These are phyloP conservation scores for Cladosporium colombiae DNA, from an alignment of 2,329 filamentous ascomycete species.

Conservation along the genomic window DNA sequence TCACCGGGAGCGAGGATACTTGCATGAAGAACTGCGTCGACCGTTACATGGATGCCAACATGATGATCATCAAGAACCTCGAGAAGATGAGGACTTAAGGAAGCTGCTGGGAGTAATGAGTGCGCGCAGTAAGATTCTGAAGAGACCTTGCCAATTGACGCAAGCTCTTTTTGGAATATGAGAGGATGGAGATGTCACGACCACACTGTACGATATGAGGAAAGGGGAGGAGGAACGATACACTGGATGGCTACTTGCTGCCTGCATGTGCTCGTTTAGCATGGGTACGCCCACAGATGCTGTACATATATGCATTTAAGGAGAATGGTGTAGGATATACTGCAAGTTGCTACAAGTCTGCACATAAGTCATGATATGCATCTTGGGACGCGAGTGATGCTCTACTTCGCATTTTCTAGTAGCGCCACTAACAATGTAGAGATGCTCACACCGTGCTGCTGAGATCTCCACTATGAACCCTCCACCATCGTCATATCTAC, in stretches of 20 bases:
- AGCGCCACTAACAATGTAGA: neutral
- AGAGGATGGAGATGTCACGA: conserved; percentile 7
- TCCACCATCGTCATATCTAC: neutral
- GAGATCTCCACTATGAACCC: too few species aligned
- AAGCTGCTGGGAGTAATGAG: neutral
- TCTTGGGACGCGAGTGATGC: neutral
- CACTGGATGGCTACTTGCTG: neutral
- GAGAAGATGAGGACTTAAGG: conserved; percentile 55
- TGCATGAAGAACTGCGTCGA: conserved; percentile 94
- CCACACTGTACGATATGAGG: conserved; percentile 16
- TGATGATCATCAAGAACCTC: conserved; percentile 81
- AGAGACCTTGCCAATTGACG: neutral
- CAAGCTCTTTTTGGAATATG: neutral
- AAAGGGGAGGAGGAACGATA: neutral
- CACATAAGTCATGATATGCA: neutral
- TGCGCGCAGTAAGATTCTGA: neutral
- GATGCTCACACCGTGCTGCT: neutral
- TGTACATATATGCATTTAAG: neutral
- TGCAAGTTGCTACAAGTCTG: neutral
- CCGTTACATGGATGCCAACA: conserved; percentile 86
- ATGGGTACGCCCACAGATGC: neutral
- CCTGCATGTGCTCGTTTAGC: neutral
- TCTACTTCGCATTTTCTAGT: neutral
- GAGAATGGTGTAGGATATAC: neutral
- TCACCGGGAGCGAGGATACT: conserved; percentile 76